Evolutionary conservation across 148 eudicot genomes (phyloP).

Genomic region (Limonium bicolor): DNA sequence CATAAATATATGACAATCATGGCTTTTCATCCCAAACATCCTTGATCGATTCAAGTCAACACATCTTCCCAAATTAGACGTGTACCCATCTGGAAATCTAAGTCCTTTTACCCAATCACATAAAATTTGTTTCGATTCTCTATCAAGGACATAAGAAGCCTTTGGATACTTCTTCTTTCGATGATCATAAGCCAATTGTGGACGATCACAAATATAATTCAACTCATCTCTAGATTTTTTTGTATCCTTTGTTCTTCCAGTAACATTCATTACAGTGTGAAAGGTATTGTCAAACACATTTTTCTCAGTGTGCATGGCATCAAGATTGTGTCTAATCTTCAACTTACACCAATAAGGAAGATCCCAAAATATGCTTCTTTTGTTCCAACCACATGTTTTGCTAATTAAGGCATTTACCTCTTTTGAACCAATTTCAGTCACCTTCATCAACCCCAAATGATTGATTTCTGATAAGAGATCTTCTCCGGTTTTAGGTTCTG

Average conservation of each 20-base stretch:
- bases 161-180: neutral
- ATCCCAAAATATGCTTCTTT: neutral
- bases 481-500: no score
- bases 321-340: no score
- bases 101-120: no score
- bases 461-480: no score
- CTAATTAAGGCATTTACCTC: no score
- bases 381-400: no score
- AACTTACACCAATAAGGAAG: neutral
- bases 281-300: neutral
- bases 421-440: neutral
- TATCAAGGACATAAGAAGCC: neutral
- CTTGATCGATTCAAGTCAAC: no score
- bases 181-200: no score
- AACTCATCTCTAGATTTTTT: no score
- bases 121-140: neutral
- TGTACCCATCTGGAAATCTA: no score
- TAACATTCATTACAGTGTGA: neutral
- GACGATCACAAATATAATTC: no score
- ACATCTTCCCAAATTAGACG: no score
- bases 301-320: conserved; percentile 6
- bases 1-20: neutral
- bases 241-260: neutral
- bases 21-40: neutral
- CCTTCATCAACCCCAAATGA: neutral